These are phyloP conservation scores for Boletellus ananas DNA, from an alignment of 768 basidiomycete genomes.

Conservation along the genomic window DNA sequence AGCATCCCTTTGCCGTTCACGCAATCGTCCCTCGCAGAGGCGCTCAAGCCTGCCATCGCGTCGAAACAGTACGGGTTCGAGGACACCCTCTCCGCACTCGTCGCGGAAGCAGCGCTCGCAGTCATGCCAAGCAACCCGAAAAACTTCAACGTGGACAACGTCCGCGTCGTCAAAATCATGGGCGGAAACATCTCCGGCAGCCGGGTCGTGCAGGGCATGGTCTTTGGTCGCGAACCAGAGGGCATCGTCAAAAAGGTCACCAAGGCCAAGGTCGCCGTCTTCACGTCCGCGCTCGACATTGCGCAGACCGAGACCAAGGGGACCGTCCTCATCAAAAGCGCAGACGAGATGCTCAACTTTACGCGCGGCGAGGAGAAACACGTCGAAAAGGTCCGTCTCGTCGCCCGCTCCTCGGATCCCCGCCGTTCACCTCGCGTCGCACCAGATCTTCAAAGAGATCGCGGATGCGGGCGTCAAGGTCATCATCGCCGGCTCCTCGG, in stretches of 20 bases:
- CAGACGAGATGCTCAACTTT: constrained; percentile 97
- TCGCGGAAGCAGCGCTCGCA: constrained; percentile 88
- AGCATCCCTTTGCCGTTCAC: constrained; percentile 71
- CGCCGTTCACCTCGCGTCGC: neutral
- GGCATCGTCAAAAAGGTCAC: constrained; percentile 78
- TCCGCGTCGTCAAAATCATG: constrained; percentile 98
- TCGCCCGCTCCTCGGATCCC: no score
- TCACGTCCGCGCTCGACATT: constrained; percentile 87
- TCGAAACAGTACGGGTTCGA: constrained; percentile 97
- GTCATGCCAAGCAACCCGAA: constrained; percentile 88
- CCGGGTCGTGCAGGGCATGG: constrained; percentile 94
- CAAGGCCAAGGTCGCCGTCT: constrained; percentile 93
- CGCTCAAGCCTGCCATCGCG: constrained; percentile 89
- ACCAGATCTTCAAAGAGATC: constrained; percentile 95
- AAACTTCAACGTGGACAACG: constrained; percentile 97
- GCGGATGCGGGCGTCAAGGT: constrained; percentile 93
- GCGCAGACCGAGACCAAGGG: constrained; percentile 99
- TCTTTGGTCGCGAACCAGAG: constrained; percentile 94
- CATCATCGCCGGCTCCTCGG: constrained; percentile 86
- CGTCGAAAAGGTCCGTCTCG: constrained; percentile 67
- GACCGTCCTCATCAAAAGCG: constrained; percentile 92
- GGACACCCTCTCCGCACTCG: constrained; percentile 73
- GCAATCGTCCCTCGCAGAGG: constrained; percentile 60
- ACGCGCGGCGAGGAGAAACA: constrained; percentile 95
- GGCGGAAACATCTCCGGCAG: constrained; percentile 85